Conservation (phyloP, 768 basidiomycete species). For the Boletus vinaceobasis region DNA sequence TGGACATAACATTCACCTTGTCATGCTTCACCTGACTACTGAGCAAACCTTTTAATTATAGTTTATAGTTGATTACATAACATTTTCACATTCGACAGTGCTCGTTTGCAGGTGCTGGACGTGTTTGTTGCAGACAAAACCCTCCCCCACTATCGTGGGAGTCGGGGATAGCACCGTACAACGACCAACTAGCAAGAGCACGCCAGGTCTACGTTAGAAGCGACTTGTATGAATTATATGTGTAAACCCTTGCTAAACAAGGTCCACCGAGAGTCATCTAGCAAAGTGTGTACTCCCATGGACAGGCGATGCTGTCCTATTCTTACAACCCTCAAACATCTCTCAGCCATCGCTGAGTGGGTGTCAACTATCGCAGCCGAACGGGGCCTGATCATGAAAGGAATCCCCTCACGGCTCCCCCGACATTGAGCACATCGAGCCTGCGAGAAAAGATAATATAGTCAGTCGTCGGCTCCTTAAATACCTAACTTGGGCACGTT, state of each 20-base stretch:
- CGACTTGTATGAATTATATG: not conserved
- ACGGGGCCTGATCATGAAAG: slow-evolving; percentile 47
- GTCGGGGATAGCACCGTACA: not conserved
- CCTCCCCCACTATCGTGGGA: too few species aligned
- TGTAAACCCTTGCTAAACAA: not conserved
- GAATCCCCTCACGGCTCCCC: slow-evolving; percentile 89
- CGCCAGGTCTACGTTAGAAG: not conserved
- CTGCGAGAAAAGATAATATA: slow-evolving; percentile 32
- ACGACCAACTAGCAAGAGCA: not conserved
- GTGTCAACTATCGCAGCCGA: not conserved
- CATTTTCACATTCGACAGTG: too few species aligned
- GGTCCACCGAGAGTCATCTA: not conserved
- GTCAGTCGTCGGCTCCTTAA: slow-evolving; percentile 5
- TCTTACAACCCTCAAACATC: not conserved
- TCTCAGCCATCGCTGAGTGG: not conserved
- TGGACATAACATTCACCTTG: too few species aligned
- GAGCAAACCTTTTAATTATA: too few species aligned
- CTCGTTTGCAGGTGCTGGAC: too few species aligned
- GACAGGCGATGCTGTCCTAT: not conserved
- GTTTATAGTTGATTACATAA: too few species aligned
- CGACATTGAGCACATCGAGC: slow-evolving; percentile 85
- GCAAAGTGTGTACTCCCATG: not conserved
- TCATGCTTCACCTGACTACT: too few species aligned
- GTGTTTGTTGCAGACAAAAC: too few species aligned
- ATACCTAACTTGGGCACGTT: not conserved